These are phyloP conservation scores for Apophysomyces variabilis DNA, from an alignment of 371 early-diverging fungal species.

Conservation along the genomic window DNA sequence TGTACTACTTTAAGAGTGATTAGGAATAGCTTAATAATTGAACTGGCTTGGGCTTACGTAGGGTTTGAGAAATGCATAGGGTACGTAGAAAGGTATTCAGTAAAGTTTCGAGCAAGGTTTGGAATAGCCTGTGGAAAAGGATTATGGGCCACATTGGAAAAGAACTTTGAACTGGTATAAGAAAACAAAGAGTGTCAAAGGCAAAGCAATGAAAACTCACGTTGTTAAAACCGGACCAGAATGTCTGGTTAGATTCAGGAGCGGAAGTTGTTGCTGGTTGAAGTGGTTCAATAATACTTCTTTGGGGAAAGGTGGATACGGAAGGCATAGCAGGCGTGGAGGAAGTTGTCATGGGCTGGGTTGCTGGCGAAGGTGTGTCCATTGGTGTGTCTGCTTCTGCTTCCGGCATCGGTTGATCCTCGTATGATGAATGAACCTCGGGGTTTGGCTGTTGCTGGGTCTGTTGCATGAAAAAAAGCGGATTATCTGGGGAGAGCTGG, in stretches of 20 bases:
- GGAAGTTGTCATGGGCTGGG: neutral
- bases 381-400: slow-evolving; percentile 12
- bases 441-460: slow-evolving; percentile 21
- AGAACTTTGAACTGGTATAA: slow-evolving; percentile 30
- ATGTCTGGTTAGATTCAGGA: slow-evolving; percentile 28
- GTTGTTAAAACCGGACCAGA: slow-evolving; percentile 53
- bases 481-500: slow-evolving; percentile 38
- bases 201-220: slow-evolving; percentile 19
- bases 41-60: slow-evolving; percentile 26
- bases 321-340: slow-evolving; percentile 8
- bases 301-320: slow-evolving; percentile 8
- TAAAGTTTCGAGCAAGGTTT: slow-evolving; percentile 51
- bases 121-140: slow-evolving; percentile 55
- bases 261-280: slow-evolving; percentile 20
- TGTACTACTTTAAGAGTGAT: slow-evolving; percentile 9
- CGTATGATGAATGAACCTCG: slow-evolving; percentile 14
- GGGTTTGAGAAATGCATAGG: slow-evolving; percentile 41
- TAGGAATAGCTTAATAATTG: neutral
- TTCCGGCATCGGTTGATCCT: slow-evolving; percentile 7
- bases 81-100: slow-evolving; percentile 51
- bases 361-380: slow-evolving; percentile 17
- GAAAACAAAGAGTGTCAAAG: neutral
- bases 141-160: slow-evolving; percentile 54
- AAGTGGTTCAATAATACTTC: slow-evolving; percentile 18
- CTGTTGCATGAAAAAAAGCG: slow-evolving; percentile 40